phyloP scores from a whole-genome alignment of 768 basidiomycete species.

The Boletus insuetus region DNA sequence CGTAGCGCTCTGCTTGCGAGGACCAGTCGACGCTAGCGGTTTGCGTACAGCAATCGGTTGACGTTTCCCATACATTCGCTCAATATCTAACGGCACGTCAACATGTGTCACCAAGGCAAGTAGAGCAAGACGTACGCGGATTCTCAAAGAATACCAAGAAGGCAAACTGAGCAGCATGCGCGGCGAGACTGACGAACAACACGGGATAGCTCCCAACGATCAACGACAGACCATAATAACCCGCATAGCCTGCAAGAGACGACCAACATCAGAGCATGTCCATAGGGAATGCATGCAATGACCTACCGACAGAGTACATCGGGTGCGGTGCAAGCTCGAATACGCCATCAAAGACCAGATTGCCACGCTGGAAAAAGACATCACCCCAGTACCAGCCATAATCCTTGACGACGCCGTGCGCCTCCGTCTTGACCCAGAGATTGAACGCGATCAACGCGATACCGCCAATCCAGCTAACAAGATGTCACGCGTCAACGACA shows the following conservation, averaged over 20 bases:
- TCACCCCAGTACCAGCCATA: slow-evolving; percentile 99
- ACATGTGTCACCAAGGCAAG: neutral
- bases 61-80: slow-evolving; percentile 88
- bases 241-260: slow-evolving; percentile 70
- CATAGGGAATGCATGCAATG: neutral
- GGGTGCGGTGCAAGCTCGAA: slow-evolving; percentile 93
- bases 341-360: slow-evolving; percentile 95
- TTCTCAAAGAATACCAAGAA: slow-evolving; percentile 97
- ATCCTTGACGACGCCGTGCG: slow-evolving; percentile 96
- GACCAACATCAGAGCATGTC: neutral
- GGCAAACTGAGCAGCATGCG: slow-evolving; percentile 94
- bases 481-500: neutral
- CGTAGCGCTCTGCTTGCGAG: slow-evolving; percentile 13
- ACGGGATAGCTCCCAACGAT: slow-evolving; percentile 88
- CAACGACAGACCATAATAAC: slow-evolving; percentile 94
- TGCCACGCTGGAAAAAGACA: slow-evolving; percentile 88
- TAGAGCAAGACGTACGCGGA: slow-evolving; percentile 64
- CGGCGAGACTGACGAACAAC: slow-evolving; percentile 89
- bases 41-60: slow-evolving; percentile 86
- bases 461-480: slow-evolving; percentile 80
- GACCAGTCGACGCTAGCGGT: slow-evolving; percentile 44
- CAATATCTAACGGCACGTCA: slow-evolving; percentile 62
- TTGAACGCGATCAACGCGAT: slow-evolving; percentile 88
- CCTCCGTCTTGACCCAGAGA: slow-evolving; percentile 97
- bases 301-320: slow-evolving; percentile 87